Percentiles rank a stretch among this genome's conserved stretches.
phyloP scores from a whole-genome alignment of 805 yeast genomes.

The Komagataella phaffii region DNA sequence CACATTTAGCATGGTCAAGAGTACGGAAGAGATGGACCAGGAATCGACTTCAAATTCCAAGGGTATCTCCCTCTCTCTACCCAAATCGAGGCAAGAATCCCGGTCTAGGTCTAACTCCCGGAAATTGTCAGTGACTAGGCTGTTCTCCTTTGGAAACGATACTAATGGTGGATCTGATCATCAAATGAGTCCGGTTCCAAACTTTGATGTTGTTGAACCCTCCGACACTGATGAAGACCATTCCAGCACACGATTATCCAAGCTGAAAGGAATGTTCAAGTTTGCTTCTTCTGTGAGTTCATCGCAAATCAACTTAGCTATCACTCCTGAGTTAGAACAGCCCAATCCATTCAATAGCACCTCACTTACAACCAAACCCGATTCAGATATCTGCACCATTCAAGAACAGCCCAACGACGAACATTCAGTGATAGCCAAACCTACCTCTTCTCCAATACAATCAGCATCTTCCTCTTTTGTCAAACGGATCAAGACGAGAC shows the following conservation, averaged over 20 bases:
- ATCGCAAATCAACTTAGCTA: background rate
- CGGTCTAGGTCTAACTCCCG: slow-evolving; percentile 27
- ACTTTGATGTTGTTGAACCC: slow-evolving; percentile 1
- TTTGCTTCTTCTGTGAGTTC: slow-evolving; percentile 4
- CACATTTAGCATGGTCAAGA: background rate
- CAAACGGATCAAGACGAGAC: background rate
- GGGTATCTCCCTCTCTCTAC: background rate
- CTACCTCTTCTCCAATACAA: slow-evolving; percentile 1
- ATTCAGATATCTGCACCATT: background rate
- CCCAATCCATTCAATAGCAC: slow-evolving; percentile 5
- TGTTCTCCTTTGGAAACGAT: slow-evolving; percentile 23
- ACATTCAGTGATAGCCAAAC: slow-evolving; percentile 3
- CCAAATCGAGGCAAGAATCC: slow-evolving; percentile 10
- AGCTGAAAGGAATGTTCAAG: slow-evolving; percentile 15
- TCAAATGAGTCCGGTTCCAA: background rate
- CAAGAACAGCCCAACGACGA: slow-evolving; percentile 2
- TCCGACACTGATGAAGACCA: slow-evolving; percentile 1
- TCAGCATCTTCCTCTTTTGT: background rate
- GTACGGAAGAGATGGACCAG: background rate
- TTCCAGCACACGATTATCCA: slow-evolving; percentile 9
- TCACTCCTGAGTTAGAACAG: background rate
- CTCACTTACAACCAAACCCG: background rate
- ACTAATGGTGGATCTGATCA: slow-evolving; percentile 1
- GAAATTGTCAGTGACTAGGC: slow-evolving; percentile 19
- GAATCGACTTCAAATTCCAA: background rate